These are phyloP conservation scores for Tritrichomonas foetus DNA, from an alignment of 208 protist genomes.

Conservation along the genomic window DNA sequence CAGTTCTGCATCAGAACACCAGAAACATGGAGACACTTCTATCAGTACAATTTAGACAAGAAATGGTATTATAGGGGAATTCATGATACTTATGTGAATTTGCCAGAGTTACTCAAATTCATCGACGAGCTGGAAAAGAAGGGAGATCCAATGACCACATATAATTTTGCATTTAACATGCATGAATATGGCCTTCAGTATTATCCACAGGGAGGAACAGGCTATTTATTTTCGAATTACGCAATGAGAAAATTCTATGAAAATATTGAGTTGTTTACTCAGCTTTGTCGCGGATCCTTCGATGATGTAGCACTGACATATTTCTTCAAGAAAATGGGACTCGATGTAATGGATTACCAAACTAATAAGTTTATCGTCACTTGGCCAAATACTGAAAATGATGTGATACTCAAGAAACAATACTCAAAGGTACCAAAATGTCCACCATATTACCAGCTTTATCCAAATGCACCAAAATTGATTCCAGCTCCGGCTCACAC, in stretches of 20 bases:
- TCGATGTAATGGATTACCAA: neutral
- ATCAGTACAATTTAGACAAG: neutral
- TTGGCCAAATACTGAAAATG: neutral
- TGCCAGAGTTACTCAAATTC: neutral
- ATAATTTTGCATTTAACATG: neutral
- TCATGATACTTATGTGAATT: slow-evolving; percentile 16
- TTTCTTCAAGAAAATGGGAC: neutral
- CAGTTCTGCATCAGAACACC: neutral
- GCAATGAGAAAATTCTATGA: neutral
- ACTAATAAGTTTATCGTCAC: slow-evolving; percentile 23
- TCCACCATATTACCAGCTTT: neutral
- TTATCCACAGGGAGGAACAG: slow-evolving; percentile 27
- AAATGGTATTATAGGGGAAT: slow-evolving; percentile 12
- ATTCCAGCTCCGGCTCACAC: neutral
- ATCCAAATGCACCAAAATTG: neutral
- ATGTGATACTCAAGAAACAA: neutral
- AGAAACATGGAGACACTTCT: neutral
- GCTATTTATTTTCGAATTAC: slow-evolving; percentile 2
- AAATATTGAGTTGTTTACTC: neutral
- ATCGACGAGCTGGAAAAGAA: neutral
- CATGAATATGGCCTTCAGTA: neutral
- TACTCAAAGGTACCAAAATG: neutral
- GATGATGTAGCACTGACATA: slow-evolving; percentile 22
- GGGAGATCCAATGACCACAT: neutral
- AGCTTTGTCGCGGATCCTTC: neutral